These are phyloP conservation scores for Penicillium lagena DNA, from an alignment of 495 filamentous ascomycete genomes.

Conservation along the genomic window DNA sequence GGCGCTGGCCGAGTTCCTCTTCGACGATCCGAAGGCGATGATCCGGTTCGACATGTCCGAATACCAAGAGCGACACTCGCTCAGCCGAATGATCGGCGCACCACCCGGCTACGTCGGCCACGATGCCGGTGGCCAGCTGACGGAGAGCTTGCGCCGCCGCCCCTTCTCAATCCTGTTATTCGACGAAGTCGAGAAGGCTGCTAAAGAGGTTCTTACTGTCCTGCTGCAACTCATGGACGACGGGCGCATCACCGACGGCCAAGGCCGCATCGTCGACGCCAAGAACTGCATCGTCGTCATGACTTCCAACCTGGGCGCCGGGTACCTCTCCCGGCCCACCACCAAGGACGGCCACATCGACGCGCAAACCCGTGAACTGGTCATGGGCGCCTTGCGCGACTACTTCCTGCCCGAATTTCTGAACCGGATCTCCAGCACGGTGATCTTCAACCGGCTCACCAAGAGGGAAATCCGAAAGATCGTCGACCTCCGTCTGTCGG, in stretches of 20 bases:
- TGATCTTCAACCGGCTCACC: constrained; percentile 98
- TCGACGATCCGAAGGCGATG: constrained; percentile 96
- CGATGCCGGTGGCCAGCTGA: constrained; percentile 92
- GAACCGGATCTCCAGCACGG: constrained; percentile 88
- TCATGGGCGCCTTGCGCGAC: constrained; percentile 80
- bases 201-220: constrained; percentile 95
- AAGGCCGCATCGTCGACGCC: constrained; percentile 89
- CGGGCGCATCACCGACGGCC: constrained; percentile 95
- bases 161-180: constrained; percentile 98
- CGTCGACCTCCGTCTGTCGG: constrained; percentile 80
- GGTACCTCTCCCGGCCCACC: constrained; percentile 76
- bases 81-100: constrained; percentile 96
- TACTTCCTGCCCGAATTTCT: constrained; percentile 98
- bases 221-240: constrained; percentile 98
- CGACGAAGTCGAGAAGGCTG: constrained; percentile 97
- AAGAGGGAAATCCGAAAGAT: constrained; percentile 86
- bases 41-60: constrained; percentile 99
- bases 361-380: constrained; percentile 75
- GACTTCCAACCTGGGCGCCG: constrained; percentile 95
- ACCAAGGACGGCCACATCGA: constrained; percentile 81
- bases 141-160: constrained; percentile 83
- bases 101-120: constrained; percentile 97
- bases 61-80: constrained; percentile 94
- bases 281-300: constrained; percentile 98
- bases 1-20: constrained; percentile 93